These are phyloP conservation scores for Penicillium paneum DNA, from an alignment of 2,329 filamentous ascomycete species.

Conservation along the genomic window DNA sequence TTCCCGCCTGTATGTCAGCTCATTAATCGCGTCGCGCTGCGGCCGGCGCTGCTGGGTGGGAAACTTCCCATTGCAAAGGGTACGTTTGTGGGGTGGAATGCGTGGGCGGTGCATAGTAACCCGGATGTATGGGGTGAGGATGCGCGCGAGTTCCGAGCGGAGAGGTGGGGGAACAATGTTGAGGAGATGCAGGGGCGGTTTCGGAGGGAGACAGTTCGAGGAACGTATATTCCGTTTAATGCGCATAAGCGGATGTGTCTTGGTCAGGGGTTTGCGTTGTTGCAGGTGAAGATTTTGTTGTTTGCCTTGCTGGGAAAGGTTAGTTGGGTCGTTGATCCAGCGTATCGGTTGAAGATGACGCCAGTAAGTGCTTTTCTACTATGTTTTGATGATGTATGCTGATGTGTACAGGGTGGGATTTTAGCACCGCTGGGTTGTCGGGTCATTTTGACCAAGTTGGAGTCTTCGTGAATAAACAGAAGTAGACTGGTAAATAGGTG, in stretches of 20 bases:
- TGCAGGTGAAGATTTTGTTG: conserved; percentile 26
- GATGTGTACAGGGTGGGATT: neutral
- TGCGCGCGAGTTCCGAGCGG: conserved; percentile 34
- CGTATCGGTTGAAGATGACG: conserved; percentile 25
- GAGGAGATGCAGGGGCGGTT: conserved; percentile 29
- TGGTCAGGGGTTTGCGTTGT: conserved; percentile 30
- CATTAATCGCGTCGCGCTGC: conserved; percentile 44
- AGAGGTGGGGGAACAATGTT: conserved; percentile 38
- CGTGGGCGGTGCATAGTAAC: conserved; percentile 42
- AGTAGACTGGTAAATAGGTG: no score
- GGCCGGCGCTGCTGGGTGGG: conserved; percentile 26
- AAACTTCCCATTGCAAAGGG: conserved; percentile 34
- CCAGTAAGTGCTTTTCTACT: conserved; percentile 17
- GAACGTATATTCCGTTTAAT: conserved; percentile 33
- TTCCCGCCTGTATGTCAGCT: conserved; percentile 51
- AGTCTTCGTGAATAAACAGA: no score
- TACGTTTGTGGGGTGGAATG: conserved; percentile 44
- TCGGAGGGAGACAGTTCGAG: conserved; percentile 24
- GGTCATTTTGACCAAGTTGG: no score
- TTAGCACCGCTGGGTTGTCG: no score
- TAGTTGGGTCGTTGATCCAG: conserved; percentile 22
- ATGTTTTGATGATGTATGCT: neutral
- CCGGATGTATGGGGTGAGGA: conserved; percentile 31
- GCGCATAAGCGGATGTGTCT: conserved; percentile 30
- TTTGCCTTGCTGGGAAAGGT: conserved; percentile 24